Evolutionary conservation across 2,329 filamentous ascomycete genomes (phyloP).

Genomic region (Triangularia setosa): DNA sequence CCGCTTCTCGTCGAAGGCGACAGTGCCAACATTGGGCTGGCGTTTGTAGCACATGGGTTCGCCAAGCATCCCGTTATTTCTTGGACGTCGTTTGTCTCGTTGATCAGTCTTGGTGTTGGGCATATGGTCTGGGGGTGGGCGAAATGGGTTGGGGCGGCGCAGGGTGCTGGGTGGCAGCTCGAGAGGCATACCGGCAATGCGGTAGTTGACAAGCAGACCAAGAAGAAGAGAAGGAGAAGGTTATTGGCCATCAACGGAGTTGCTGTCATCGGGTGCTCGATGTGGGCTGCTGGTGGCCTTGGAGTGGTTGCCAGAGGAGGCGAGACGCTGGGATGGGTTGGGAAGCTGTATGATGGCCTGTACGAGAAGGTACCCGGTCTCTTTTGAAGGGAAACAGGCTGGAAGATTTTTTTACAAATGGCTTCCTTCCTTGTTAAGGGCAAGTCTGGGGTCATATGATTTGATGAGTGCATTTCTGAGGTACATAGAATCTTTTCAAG

Average conservation of each 20-base stretch:
- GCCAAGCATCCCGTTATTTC: constrained; percentile 63
- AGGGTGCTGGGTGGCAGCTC: constrained; percentile 49
- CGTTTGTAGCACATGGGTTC: constrained; percentile 83
- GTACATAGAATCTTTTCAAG: background rate
- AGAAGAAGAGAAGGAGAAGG: constrained; percentile 55
- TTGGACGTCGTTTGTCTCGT: constrained; percentile 63
- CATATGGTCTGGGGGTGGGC: constrained; percentile 84
- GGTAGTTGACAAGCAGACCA: constrained; percentile 42
- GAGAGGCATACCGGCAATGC: constrained; percentile 38
- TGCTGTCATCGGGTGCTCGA: constrained; percentile 50
- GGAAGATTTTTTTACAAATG: background rate
- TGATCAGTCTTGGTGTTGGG: constrained; percentile 65
- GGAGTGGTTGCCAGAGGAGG: constrained; percentile 74
- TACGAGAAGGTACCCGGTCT: constrained; percentile 37
- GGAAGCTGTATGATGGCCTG: constrained; percentile 72
- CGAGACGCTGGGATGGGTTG: constrained; percentile 70
- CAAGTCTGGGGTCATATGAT: background rate
- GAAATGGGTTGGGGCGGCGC: constrained; percentile 70
- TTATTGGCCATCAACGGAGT: constrained; percentile 70
- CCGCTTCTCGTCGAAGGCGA: constrained; percentile 77
- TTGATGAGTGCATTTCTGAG: background rate
- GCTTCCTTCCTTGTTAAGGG: background rate
- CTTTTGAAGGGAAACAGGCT: background rate
- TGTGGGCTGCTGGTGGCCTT: constrained; percentile 82
- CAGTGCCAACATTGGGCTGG: constrained; percentile 78